Evolutionary conservation across 805 yeast genomes (phyloP), one percentile per base, ranked within the genome.

Genomic region (Candida ortonii): DNA sequence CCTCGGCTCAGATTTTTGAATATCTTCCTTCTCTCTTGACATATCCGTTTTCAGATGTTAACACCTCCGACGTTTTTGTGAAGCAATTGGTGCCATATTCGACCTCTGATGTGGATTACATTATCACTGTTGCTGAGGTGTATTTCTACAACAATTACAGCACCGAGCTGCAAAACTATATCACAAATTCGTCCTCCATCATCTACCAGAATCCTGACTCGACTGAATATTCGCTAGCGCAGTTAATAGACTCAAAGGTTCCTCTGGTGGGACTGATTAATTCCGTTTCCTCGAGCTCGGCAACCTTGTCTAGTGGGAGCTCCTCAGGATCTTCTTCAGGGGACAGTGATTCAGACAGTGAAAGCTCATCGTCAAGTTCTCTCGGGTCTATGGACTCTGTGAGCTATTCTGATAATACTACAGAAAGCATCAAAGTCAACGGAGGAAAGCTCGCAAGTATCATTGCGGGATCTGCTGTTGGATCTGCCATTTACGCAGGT

Each of bases 71-170:
- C 5, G 73, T 85, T 15, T 57, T 77, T 7, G 86, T 89, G 45
- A 64, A 67, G 39, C 76, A 80, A 56, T 70, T 90, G 49, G 78
- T 81, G 41, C 97, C 97, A 23, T 84, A 78, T 54, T 70, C 79
- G 12, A 72, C 85, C 2, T 36, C 65, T 1, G 62, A 61, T 10
- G 68, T 67, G 31, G 67, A 66, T 30, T 90, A 86, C 59, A 73
- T 87, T 41, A 85, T 85, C 36, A 84, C 97, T 0, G 84, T 89
- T 41, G 97, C 97, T 6, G 83, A 83, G 56, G 82, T 86, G 36
- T 87, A 84, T 56, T 82, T 87, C 64, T 95, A 95, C 15, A 56
- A 62, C 8, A 56, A 59, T 9, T 61, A 70, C 19, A 70, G 84
- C 12, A 48, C 57, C 1, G 55, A 64, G 0, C 66, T 90, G 43